Evolutionary conservation across 768 basidiomycete genomes (phyloP).

Genomic region (Pholiota microspora): DNA sequence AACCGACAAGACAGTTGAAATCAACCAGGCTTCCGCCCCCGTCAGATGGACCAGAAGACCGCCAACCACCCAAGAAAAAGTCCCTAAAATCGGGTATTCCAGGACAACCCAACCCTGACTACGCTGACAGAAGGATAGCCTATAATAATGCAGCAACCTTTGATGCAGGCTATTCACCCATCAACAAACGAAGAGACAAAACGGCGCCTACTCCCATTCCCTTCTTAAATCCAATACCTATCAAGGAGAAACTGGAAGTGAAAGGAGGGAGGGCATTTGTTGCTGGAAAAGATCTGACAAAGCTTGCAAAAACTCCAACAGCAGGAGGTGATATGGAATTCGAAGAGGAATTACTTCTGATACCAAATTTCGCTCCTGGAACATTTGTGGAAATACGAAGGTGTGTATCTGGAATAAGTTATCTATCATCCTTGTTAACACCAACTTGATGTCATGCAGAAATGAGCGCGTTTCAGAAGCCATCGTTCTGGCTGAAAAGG

Average conservation of each 20-base stretch:
- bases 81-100: not conserved
- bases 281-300: not conserved
- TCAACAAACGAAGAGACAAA: not conserved
- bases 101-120: not conserved
- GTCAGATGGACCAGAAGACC: not conserved
- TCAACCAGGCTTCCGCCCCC: too few relatives aligned
- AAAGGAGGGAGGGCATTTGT: not conserved
- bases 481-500: constrained; percentile 28
- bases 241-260: not conserved
- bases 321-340: not conserved
- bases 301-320: not conserved
- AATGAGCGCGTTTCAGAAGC: constrained; percentile 24
- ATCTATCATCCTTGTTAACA: not conserved
- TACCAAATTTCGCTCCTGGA: constrained; percentile 28
- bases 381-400: constrained; percentile 54
- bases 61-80: not conserved
- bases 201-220: not conserved
- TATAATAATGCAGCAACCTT: not conserved
- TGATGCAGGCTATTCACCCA: not conserved
- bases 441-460: not conserved
- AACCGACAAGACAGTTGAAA: not conserved
- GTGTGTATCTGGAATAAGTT: constrained; percentile 28
- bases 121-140: not conserved
- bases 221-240: not conserved
- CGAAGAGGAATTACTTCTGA: constrained; percentile 1